Evolutionary conservation across 805 yeast genomes (phyloP), one percentile per base, ranked within the genome.

Genomic region (Wickerhamomyces subpelliculosus): DNA sequence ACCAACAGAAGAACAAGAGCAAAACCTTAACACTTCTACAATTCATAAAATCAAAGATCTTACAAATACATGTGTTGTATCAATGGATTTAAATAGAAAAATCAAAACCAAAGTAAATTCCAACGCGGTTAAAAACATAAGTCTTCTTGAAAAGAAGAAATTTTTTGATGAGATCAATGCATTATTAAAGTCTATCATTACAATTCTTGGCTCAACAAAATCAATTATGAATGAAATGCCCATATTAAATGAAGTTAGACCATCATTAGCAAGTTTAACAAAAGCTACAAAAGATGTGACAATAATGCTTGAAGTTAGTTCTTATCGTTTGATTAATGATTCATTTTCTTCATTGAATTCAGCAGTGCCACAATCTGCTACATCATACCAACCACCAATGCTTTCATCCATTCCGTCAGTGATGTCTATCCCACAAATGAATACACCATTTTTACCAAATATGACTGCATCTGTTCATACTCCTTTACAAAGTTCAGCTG

Each of bases 221-320:
- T 70, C 74, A 1, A 80, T 94, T 2, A 82, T 90, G 76, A 73
- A 75, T 38, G 96, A 85, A 46, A 68, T 87, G 40, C 89, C 95
- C 0, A 72, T 80, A 13, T 67, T 90, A 36, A 80, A 83, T 48
- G 96, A 85, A 39, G 81, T 82, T 6, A 67, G 95, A 41, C 80
- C 89, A 8, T 76, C 84, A 6, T 72, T 90, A 61, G 85, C 95
- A 0, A 75, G 78, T 27, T 65, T 90, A 41, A 89, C 97, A 0
- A 78, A 86, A 46, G 84, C 89, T 4, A 86, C 96, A 4, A 90
- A 90, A 52, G 97, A 90, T 53, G 83, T 90, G 13, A 88, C 97
- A 0, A 79, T 86, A n/a, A 68, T 85, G 48, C 62, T 89, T 31
- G 96, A 89, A 55, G 68, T 72, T 29, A 75, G 83, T 42, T 67